phyloP scores from a whole-genome alignment of 2,329 filamentous ascomycete genomes.

The Akanthomyces muscarius region DNA sequence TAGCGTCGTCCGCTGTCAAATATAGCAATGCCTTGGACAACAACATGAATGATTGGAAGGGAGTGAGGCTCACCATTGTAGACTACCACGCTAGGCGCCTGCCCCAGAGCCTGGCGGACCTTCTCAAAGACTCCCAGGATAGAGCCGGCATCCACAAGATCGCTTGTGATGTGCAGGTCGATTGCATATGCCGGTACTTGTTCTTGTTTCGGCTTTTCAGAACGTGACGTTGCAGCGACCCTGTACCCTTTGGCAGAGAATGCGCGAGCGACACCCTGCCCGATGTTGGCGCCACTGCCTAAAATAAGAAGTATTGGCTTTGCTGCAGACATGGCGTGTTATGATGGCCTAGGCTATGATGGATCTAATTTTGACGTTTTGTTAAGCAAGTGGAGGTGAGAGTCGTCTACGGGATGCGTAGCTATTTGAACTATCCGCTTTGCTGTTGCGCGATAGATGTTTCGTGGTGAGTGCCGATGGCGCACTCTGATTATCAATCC shows the following conservation, averaged over 20 bases:
- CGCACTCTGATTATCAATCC: neutral
- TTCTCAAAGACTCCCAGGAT: neutral
- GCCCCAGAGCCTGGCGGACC: neutral
- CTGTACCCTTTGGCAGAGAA: neutral
- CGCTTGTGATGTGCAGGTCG: constrained; percentile 12
- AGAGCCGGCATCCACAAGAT: neutral
- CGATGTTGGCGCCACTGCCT: neutral
- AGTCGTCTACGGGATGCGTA: no score
- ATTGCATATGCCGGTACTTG: constrained; percentile 14
- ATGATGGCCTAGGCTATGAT: neutral
- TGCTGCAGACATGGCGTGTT: neutral
- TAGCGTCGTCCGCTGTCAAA: neutral
- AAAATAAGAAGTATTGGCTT: neutral
- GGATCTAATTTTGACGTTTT: neutral
- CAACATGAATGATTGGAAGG: constrained; percentile 2
- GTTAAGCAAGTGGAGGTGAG: neutral
- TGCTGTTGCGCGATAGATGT: neutral
- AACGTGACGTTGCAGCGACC: constrained; percentile 2
- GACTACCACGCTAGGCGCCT: neutral
- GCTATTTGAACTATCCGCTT: neutral
- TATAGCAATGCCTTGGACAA: neutral
- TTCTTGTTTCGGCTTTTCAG: constrained; percentile 4
- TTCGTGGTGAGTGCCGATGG: neutral
- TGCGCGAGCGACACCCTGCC: neutral
- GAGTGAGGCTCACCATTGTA: neutral